These are phyloP conservation scores for Komagataella mondaviorum DNA, from an alignment of 805 yeast species.

Conservation along the genomic window DNA sequence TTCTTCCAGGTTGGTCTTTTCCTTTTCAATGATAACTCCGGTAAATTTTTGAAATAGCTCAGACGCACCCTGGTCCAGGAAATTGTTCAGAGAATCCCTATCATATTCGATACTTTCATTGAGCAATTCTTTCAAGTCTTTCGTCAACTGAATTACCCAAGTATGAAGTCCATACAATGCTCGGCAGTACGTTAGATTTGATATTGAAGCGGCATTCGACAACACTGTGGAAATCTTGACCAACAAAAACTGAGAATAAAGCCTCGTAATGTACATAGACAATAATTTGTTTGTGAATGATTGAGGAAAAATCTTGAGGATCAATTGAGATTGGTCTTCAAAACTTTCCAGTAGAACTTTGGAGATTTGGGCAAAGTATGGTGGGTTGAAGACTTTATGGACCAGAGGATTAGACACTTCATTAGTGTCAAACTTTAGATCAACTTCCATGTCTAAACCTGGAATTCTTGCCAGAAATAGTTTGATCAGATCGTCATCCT, in stretches of 20 bases:
- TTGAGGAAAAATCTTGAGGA: neutral
- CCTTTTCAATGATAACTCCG: slow-evolving; percentile 50
- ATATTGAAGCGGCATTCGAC: slow-evolving; percentile 46
- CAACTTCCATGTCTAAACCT: neutral
- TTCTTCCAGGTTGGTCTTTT: slow-evolving; percentile 53
- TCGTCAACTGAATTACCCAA: slow-evolving; percentile 44
- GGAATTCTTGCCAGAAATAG: neutral
- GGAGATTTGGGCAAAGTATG: neutral
- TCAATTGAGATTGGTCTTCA: neutral
- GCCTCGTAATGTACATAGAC: neutral
- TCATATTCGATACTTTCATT: slow-evolving; percentile 30
- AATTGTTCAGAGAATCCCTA: slow-evolving; percentile 25
- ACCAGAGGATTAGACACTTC: neutral
- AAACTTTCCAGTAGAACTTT: neutral
- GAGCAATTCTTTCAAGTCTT: slow-evolving; percentile 51
- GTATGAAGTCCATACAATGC: slow-evolving; percentile 55
- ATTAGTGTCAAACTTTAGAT: neutral
- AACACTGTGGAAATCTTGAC: slow-evolving; percentile 22
- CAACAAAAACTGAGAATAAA: neutral
- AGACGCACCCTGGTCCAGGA: slow-evolving; percentile 59
- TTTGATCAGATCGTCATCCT: neutral
- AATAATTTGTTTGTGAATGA: neutral
- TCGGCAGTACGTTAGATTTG: slow-evolving; percentile 64
- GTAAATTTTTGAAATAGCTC: slow-evolving; percentile 64
- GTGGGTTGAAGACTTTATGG: neutral